Base-by-base conservation (phyloP, 1,284 basidiomycete genomes). In the Inonotus hispidus region DNA sequence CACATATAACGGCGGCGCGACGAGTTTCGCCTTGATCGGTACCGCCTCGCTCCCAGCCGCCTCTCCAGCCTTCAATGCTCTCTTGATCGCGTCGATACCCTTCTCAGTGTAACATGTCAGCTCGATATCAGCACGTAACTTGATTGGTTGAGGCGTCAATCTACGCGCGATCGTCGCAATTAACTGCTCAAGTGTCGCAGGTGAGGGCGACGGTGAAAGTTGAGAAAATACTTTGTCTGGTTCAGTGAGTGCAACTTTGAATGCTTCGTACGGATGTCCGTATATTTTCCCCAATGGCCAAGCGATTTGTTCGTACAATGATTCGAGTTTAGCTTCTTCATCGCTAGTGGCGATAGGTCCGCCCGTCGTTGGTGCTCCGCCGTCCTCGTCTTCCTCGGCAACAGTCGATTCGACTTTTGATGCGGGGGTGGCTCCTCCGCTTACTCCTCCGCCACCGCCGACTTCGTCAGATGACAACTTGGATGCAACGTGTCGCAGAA, bases 71-170 rank as follows among this genome's bases (percentile, higher is more conserved):
- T 85, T 82, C 49, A 99, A 81, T 0, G 97, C 96, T 59, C 87
- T 88, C 77, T 95, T 95, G 75, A 99, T 98, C 2, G 96, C 95
- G 70, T 98, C 94, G 71, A 99, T 99, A n/a, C 97, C 97, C 38
- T 92, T 87, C 62, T 95, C 95, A 4, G 90, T 91, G 75, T 98
- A 99, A 76, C 96, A 99, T 45, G 95, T 98, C 58, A 99, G 80
- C 75, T 99, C 95, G 66, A 99, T 90, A 76, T 99, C 97, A 21
- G 97, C 94, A 71, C 96, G 93, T 59, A 99, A 86, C 79, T 98
- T 99, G 82, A 99, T 96, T 11, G 97, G 95, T 74, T 99, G 97
- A 13, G 96, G 97, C 1, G 96, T 99, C 61, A 99, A 81, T 47
- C 97, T 87, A 57, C 95, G 88, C 8, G 95, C 95, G 71, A 99